Base-by-base conservation (phyloP, 176 grass and related monocot genomes). In the Triticum aestivum region DNA sequence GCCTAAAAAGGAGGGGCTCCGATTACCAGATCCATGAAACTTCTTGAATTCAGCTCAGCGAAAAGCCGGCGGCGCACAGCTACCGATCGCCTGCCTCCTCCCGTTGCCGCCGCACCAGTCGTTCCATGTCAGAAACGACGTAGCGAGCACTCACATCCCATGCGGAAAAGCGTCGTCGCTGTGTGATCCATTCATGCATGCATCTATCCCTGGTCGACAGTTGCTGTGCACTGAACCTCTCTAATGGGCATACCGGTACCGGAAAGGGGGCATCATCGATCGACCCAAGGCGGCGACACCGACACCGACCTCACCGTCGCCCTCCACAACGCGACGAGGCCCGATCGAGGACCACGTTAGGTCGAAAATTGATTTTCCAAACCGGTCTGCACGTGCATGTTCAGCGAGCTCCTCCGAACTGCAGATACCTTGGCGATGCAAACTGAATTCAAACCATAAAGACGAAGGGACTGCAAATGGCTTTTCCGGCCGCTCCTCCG, bases 121-220 rank as follows among this genome's bases (percentile, higher is more conserved):
- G 38, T 37, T 47, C 87, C 82, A 51, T 17, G 87, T 79, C 75
- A 73, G 11, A 73, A 52, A 64, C 30, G 75, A 79, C 66, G 0
- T 65, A 10, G 32, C 23, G 0, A 39, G 20, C 35, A 58, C 54
- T 58, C 54, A 44, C 75, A 32, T 11, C 49, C 20, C 73, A 68
- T 5, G 45, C 63, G 45, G 11, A 26, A 65, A 83, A 23, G 14
- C 3, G 30, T 32, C 11, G 75, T 56, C 35, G 42, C 41, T 12
- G 42, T 21, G 15, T 62, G 69, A 84, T 18, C 39, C 80, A 13
- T 58, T 23, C n/a, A 8, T 68, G 12, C 15, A 27, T 84, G 52
- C 18, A 35, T 77, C 65, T 56, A 33, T 79, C 67, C 11, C n/a
- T 11, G 66, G 8, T 35, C 14, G 65, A 33, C 66, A 71, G 75